These are phyloP conservation scores for Leccinum pseudoinsigne DNA, from an alignment of 1,284 basidiomycete species.

Conservation along the genomic window DNA sequence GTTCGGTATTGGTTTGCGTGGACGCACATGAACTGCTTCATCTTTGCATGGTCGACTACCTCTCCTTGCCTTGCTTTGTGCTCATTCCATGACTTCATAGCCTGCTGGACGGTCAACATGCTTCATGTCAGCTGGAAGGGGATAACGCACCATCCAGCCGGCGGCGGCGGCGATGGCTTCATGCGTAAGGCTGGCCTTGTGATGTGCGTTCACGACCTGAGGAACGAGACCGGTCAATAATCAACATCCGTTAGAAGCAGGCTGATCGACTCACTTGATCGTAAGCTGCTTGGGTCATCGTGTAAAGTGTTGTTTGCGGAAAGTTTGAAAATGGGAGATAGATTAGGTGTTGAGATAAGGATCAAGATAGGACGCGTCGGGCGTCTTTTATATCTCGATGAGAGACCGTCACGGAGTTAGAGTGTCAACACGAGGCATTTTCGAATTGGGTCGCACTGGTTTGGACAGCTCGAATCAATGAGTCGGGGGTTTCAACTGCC, in stretches of 20 bases:
- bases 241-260: background rate
- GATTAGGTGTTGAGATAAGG: background rate
- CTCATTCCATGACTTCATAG: constrained; percentile 26
- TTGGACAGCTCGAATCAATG: constrained; percentile 2
- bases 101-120: constrained; percentile 20
- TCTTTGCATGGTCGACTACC: constrained; percentile 14
- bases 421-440: background rate
- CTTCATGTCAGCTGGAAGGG: background rate
- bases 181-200: constrained; percentile 30
- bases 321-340: background rate
- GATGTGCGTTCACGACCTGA: background rate
- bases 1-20: background rate
- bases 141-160: constrained; percentile 22
- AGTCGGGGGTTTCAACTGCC: background rate
- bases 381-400: background rate
- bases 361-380: background rate
- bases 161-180: constrained; percentile 32
- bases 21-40: constrained; percentile 29
- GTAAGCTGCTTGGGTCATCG: background rate
- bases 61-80: constrained; percentile 23
- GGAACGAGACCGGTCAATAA: background rate
- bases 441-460: constrained; percentile 11
- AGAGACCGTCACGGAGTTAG: background rate
- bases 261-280: background rate
- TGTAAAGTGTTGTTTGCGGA: background rate